phyloP scores from a whole-genome alignment of 805 yeast species.

The Barnettozyma sp. region DNA sequence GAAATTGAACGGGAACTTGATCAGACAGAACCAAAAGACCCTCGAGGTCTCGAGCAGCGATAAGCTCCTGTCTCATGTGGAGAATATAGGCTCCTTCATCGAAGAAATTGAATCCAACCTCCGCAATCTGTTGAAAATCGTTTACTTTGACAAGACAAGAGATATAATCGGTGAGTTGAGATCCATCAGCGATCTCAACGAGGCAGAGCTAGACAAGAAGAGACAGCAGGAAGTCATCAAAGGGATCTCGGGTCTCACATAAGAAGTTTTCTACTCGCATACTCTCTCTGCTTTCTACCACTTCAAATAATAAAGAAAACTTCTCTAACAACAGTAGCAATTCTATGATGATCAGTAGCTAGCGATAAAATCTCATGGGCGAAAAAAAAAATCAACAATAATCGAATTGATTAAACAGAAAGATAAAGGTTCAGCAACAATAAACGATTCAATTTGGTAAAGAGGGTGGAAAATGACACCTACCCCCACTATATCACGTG shows the following conservation, averaged over 20 bases:
- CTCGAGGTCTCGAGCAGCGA: conserved; percentile 39
- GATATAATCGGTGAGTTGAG: conserved; percentile 75
- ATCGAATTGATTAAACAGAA: too few species aligned
- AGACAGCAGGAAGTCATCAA: conserved; percentile 8
- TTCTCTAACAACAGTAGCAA: too few species aligned
- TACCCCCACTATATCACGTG: conserved; percentile 56
- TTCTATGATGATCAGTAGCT: too few species aligned
- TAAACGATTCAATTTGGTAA: too few species aligned
- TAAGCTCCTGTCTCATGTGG: conserved; percentile 51
- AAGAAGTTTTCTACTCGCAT: too few species aligned
- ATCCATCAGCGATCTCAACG: conserved; percentile 24
- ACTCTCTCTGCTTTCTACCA: too few species aligned
- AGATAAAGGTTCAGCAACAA: too few species aligned
- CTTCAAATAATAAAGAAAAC: too few species aligned
- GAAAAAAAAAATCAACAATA: too few species aligned
- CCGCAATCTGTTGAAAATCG: conserved; percentile 84
- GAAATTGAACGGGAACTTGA: conserved; percentile 72
- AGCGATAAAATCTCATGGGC: too few species aligned
- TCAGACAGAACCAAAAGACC: conserved; percentile 69
- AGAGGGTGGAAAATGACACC: background rate
- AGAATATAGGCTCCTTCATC: conserved; percentile 76
- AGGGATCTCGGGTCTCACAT: conserved; percentile 6
- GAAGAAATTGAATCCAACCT: conserved; percentile 86
- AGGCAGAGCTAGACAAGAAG: conserved; percentile 4
- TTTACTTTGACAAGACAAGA: conserved; percentile 89